Base-by-base conservation (phyloP, 2,329 filamentous ascomycete species). In the Exutisphaerella laricina region DNA sequence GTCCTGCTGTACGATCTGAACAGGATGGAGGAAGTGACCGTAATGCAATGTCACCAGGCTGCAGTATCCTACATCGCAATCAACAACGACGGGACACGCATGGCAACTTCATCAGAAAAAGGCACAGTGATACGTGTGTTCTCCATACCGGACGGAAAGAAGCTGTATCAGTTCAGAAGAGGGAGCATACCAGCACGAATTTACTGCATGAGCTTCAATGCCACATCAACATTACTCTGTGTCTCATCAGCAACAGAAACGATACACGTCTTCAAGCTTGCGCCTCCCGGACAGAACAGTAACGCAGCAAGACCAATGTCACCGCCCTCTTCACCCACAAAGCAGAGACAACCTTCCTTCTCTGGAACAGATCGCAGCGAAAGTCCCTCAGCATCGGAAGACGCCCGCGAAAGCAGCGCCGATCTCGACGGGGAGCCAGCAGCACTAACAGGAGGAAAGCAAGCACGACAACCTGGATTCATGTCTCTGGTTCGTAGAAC, bases 141-240 rank as follows among this genome's bases (percentile, higher is more conserved):
- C 66, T 88, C 87, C 1, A 80, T 98, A 1, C 92, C 92, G 2
- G 80, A 82, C 51, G 92, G 87, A 8, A 83, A 90, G 59, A 98
- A 97, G 65, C 75, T 98, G 13, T 97, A 89, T 65, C 90, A 98
- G 63, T 98, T 98, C 68, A 80, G 92, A 46, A 81, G 92, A 51
- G 92, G 92, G 31, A 96, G 90, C 2, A 96, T 96, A 66, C 92
- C 92, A 0, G 89, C 89, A 1, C 84, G 87, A 29, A 98, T 98
- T 56, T 96, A 89, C 69, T 94, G 88, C 77, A 96, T 98, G 88
- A 94, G 89, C 1, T 98, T 98, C 70, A 98, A 98, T 65, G 82
- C 88, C 37, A 88, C 85, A 46, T 94, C 89, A 2, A 95, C 89
- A 1, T 73, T 98, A 8, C 78, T 98, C 25, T 96, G 89, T 59